Evolutionary conservation across 192 early-diverging fungal genomes (phyloP), one percentile per base, ranked within the genome.

Genomic region (Coemansia aciculifera): DNA sequence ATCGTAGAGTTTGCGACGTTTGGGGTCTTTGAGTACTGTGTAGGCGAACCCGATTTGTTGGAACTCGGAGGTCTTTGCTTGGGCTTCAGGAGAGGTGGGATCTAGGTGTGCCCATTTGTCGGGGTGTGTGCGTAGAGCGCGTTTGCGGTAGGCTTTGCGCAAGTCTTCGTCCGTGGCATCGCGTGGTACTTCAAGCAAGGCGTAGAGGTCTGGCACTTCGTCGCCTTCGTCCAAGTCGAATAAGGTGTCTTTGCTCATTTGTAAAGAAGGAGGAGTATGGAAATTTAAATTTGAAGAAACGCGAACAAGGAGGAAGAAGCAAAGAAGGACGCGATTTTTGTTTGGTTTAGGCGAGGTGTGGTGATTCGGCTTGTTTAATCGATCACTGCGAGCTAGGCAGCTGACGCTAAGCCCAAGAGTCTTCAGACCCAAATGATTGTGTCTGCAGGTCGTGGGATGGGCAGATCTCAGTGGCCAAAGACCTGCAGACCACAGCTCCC

Each of bases 121-220:
- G 0, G 97, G 97, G 68, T 99, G 97, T 57, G 84, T 94, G 62
- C 89, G 89, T 11, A 95, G 83, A 3, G 95, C 96, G 38, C 88
- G 80, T 34, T 88, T 81, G 64, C 93, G 89, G 86, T 98, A 98
- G 8, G 90, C 94, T 72, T 94, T 94, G 75, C 98, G 98, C 73
- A 99, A 94, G 37, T 92, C 89, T 7, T 85, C 87, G 27, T 86
- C 82, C 15, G 88, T 91, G 8, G 96, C 96, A 24, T 81, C 84
- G 15, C 85, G 67, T 11, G 78, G 34, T 4, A 96, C 91, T 5
- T 86, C 88, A 11, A 99, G 85, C 11, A 94, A 51, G 49, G 89
- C 90, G 77, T 99, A 99, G 66, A 91, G 90, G 72, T 93, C 94
- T 51, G 93, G 74, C 17, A 64, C 60, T 24, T 72, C 68, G 5